Percentiles rank a stretch among this genome's conserved stretches.
Evolutionary conservation across 805 yeast species (phyloP).

Genomic region (Saccharomyces jurei): DNA sequence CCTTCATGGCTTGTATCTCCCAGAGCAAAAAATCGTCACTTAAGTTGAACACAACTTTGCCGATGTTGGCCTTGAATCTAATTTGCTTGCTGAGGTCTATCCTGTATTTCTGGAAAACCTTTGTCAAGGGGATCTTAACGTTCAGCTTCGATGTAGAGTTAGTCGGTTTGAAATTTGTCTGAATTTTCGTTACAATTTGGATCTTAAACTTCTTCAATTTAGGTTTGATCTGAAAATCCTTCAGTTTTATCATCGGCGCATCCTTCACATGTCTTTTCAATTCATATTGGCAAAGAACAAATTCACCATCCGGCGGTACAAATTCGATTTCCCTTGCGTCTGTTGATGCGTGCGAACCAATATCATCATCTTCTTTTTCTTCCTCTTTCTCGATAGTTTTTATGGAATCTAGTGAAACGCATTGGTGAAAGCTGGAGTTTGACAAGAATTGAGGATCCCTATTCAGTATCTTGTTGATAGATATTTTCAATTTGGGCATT

Average conservation of each 20-base stretch:
- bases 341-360: not conserved
- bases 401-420: constrained; percentile 66
- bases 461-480: constrained; percentile 58
- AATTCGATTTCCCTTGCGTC: constrained; percentile 46
- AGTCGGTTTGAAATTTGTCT: constrained; percentile 31
- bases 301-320: constrained; percentile 86
- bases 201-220: constrained; percentile 22
- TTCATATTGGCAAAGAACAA: constrained; percentile 43
- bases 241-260: constrained; percentile 33
- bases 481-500: constrained; percentile 76
- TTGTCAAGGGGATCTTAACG: constrained; percentile 25
- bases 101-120: constrained; percentile 30
- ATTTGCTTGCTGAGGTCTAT: constrained; percentile 44
- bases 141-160: constrained; percentile 28
- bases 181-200: constrained; percentile 17
- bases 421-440: constrained; percentile 79
- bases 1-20: constrained; percentile 56
- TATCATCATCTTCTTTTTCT: constrained; percentile 29
- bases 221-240: constrained; percentile 18
- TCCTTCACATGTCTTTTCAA: constrained; percentile 29
- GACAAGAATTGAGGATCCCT: constrained; percentile 39
- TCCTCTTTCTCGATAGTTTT: not conserved
- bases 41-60: constrained; percentile 62
- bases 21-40: constrained; percentile 65
- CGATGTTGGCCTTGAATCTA: constrained; percentile 62